Conservation (phyloP, 192 early-diverging fungal genomes). For the Phlyctochytrium arcticum region DNA sequence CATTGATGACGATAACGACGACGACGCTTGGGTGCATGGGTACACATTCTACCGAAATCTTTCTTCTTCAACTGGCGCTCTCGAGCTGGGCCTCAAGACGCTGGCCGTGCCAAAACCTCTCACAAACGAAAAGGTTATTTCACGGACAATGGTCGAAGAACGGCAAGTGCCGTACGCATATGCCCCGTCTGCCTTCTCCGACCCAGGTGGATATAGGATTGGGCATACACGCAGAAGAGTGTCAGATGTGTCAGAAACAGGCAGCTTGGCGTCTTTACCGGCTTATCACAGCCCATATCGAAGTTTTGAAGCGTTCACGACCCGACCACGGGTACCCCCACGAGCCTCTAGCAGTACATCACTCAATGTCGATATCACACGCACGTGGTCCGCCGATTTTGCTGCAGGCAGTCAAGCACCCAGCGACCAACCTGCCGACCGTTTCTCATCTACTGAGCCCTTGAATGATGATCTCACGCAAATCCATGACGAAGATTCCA, state of each 20-base stretch:
- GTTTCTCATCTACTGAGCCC: no score
- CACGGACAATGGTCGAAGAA: slow-evolving; percentile 10
- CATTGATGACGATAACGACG: slow-evolving; percentile 22
- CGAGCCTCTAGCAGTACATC: neutral
- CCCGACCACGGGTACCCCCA: slow-evolving; percentile 13
- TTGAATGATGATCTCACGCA: no score
- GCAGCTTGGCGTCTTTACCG: no score
- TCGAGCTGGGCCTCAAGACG: slow-evolving; percentile 10
- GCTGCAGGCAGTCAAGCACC: no score
- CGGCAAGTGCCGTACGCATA: neutral
- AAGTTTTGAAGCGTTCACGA: neutral
- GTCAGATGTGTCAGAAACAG: no score
- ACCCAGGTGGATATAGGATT: neutral
- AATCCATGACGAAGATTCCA: no score
- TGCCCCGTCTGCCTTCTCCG: neutral
- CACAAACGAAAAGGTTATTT: slow-evolving; percentile 4
- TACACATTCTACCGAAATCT: slow-evolving; percentile 39
- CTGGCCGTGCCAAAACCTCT: slow-evolving; percentile 1
- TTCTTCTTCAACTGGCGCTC: neutral
- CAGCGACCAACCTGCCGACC: no score
- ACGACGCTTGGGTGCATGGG: slow-evolving; percentile 26
- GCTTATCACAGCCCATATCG: no score
- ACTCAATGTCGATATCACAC: neutral
- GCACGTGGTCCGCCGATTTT: neutral
- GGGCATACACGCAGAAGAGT: no score